Evolutionary conservation across 345 rosid species (phyloP), one percentile per base, ranked within the genome.

Genomic region (Toxicodendron radicans): DNA sequence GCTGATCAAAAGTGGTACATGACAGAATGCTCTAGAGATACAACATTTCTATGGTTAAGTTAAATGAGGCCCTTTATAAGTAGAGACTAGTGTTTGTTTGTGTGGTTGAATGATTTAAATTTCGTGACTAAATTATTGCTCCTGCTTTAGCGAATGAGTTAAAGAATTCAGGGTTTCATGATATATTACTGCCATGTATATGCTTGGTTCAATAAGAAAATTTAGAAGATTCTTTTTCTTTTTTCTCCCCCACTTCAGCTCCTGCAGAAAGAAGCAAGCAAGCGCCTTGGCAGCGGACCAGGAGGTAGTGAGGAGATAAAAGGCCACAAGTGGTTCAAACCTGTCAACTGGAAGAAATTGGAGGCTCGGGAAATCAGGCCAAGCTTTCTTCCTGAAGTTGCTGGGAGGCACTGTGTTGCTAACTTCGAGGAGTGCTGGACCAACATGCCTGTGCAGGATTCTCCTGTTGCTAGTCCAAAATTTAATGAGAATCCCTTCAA

Each of bases 371-470:
- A 80, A 76, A 73, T 81, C 67, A 72, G 68, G 70, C 90, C 90
- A 11, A 84, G 86, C 75, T 86, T 86, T 78, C 82, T 79, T 21
- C 88, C 88, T n/a, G 74, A 80, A 17, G 90, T 86, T 18, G 83
- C 84, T 4, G 88, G 90, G 68, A 80, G 77, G 68, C 81, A 80
- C 24, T 86, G 90, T 81, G 78, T 79, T 46, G 85, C 86, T 16
- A 86, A 86, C 69, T 86, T 86, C 24, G 90, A 84, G 68, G 84
- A 80, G 76, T 62, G 78, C 58, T 86, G 88, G 87, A 84, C 88
- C 35, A 81, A 79, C 56, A 84, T 86, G 90, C 82, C 85, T 6
- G 43, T 86, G 64, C 68, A 64, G 27, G 87, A 80, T 71, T 84
- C 90, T 43, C 90, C 90, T 30, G 88, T 80, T 73, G 87, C 81